These are phyloP conservation scores for Psilocybe sp. DNA, from an alignment of 768 basidiomycete genomes.

Conservation along the genomic window DNA sequence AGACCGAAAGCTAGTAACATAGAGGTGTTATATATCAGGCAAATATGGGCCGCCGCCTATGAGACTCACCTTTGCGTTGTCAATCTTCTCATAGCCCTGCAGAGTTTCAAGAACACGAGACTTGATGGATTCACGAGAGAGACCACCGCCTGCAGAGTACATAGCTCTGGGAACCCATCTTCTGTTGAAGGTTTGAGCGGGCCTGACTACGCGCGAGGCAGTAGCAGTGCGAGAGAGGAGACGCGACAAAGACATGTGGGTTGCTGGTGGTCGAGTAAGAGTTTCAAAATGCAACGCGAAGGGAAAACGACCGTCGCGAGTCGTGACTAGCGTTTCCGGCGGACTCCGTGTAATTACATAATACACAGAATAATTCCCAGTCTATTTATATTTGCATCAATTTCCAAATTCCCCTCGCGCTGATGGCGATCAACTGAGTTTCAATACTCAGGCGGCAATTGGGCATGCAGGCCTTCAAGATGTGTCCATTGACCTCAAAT, in stretches of 20 bases:
- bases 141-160: slow-evolving; percentile 66
- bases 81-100: slow-evolving; percentile 88
- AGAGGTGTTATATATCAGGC: neutral
- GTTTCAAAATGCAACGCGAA: slow-evolving; percentile 10
- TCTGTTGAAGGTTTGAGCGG: slow-evolving; percentile 28
- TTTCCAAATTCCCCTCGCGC: neutral
- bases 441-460: neutral
- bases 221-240: slow-evolving; percentile 43
- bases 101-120: slow-evolving; percentile 78
- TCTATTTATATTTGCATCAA: neutral
- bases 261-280: slow-evolving; percentile 1
- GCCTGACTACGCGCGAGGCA: slow-evolving; percentile 40
- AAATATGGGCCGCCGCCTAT: neutral
- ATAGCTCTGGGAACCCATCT: slow-evolving; percentile 41
- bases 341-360: slow-evolving; percentile 13
- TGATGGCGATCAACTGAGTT: neutral
- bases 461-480: too few species aligned
- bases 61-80: slow-evolving; percentile 59
- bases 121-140: slow-evolving; percentile 68
- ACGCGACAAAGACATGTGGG: slow-evolving; percentile 55
- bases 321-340: slow-evolving; percentile 13
- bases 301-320: slow-evolving; percentile 14
- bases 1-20: slow-evolving; percentile 53
- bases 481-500: too few species aligned
- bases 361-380: neutral